Percentiles rank a stretch among this genome's conserved stretches.
These are phyloP conservation scores for Rhizophora apiculata DNA, from an alignment of 345 rosid species.

Conservation along the genomic window DNA sequence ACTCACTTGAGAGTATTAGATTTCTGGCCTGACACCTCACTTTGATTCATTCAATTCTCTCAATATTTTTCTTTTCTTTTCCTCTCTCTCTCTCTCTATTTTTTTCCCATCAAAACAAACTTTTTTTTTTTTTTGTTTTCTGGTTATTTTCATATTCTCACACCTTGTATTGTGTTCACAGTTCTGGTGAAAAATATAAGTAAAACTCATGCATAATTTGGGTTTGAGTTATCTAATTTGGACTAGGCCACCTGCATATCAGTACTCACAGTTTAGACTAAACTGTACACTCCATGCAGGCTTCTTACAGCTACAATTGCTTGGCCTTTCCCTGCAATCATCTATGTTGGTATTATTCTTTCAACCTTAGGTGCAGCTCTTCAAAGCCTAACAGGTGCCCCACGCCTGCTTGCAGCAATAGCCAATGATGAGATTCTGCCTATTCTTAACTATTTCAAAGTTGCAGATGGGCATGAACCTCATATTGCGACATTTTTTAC, in stretches of 20 bases:
- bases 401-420: constrained; percentile 95
- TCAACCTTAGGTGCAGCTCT: constrained; percentile 99
- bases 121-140: too few relatives aligned
- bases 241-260: background rate
- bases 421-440: constrained; percentile 99
- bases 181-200: too few relatives aligned
- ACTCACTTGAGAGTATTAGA: background rate
- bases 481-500: constrained; percentile 88
- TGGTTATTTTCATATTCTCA: too few relatives aligned
- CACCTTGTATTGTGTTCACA: too few relatives aligned
- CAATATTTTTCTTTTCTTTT: too few relatives aligned
- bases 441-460: constrained; percentile 91
- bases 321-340: constrained; percentile 86
- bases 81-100: too few relatives aligned
- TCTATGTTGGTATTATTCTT: constrained; percentile 88
- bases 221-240: background rate
- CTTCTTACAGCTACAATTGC: constrained; percentile 91
- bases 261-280: constrained; percentile 7
- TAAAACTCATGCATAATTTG: background rate
- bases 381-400: constrained; percentile 97
- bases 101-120: too few relatives aligned
- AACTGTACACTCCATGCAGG: constrained; percentile 41
- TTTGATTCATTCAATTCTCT: too few relatives aligned
- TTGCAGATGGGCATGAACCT: constrained; percentile 84
- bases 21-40: too few relatives aligned